Conservation (phyloP, 116 monocot genomes). For the Dioscorea cayenensis region DNA sequence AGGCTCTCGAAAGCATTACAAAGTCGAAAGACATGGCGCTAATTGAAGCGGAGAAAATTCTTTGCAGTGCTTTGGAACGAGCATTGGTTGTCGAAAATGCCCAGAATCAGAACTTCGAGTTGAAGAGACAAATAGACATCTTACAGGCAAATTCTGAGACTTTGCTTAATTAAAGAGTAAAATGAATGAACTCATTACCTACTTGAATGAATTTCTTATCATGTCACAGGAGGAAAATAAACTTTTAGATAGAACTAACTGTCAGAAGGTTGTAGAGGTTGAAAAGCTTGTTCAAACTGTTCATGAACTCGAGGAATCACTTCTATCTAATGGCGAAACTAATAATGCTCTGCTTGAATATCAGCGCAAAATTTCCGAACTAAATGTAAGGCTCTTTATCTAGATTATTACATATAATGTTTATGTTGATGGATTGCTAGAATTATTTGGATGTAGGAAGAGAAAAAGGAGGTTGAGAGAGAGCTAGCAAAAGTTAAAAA, state of each 20-base stretch:
- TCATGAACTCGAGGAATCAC: slow-evolving; percentile 50
- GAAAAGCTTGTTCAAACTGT: slow-evolving; percentile 49
- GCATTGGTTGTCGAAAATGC: slow-evolving; percentile 52
- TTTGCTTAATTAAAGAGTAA: background rate
- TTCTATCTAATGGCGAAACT: slow-evolving; percentile 43
- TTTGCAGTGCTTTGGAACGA: slow-evolving; percentile 39
- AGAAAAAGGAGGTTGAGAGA: slow-evolving; percentile 55
- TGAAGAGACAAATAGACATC: slow-evolving; percentile 52
- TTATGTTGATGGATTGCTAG: too few relatives aligned
- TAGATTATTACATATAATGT: too few relatives aligned
- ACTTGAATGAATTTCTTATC: background rate
- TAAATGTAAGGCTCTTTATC: slow-evolving; percentile 31
- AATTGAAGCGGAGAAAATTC: slow-evolving; percentile 41
- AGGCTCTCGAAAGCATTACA: slow-evolving; percentile 34
- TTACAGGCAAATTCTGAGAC: slow-evolving; percentile 25
- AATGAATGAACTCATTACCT: background rate
- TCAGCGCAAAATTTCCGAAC: slow-evolving; percentile 44
- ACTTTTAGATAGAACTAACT: slow-evolving; percentile 39
- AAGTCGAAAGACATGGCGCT: slow-evolving; percentile 67
- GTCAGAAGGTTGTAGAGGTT: slow-evolving; percentile 50
- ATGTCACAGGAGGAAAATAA: slow-evolving; percentile 59
- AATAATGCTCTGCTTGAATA: slow-evolving; percentile 51
- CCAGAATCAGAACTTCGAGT: slow-evolving; percentile 56
- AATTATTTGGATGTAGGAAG: slow-evolving; percentile 28
- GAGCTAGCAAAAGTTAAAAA: slow-evolving; percentile 53